Evolutionary conservation across 2,329 filamentous ascomycete genomes (phyloP).

Genomic region (Phaeomoniella chlamydospora): DNA sequence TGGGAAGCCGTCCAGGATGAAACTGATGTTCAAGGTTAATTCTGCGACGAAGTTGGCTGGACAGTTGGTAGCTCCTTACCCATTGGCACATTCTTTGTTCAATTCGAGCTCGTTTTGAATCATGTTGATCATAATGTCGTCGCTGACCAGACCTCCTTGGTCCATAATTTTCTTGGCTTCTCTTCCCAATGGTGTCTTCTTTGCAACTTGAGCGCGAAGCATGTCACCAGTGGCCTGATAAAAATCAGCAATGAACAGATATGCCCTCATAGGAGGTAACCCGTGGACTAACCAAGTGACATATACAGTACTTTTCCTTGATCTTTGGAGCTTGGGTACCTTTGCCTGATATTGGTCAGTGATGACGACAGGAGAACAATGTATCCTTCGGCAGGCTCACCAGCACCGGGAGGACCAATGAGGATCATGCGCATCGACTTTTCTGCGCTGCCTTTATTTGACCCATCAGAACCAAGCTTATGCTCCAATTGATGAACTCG

Average conservation of each 20-base stretch:
- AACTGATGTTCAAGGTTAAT: slow-evolving; percentile 54
- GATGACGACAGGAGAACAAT: slow-evolving; percentile 4
- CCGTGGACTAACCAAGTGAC: slow-evolving; percentile 86
- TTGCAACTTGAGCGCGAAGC: slow-evolving; percentile 94
- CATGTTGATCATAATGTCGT: slow-evolving; percentile 99
- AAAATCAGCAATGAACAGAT: too few species aligned
- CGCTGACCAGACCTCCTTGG: slow-evolving; percentile 88
- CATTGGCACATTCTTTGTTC: slow-evolving; percentile 92
- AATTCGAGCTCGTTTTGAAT: slow-evolving; percentile 92
- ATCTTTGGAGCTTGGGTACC: slow-evolving; percentile 96
- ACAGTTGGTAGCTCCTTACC: too few species aligned
- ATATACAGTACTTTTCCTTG: slow-evolving; percentile 95
- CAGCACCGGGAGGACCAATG: slow-evolving; percentile 93
- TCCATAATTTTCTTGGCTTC: slow-evolving; percentile 99
- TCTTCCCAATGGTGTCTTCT: slow-evolving; percentile 85
- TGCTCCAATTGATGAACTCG: slow-evolving; percentile 76
- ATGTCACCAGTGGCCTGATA: slow-evolving; percentile 90
- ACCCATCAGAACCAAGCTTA: slow-evolving; percentile 45
- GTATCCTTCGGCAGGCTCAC: slow-evolving; percentile 38
- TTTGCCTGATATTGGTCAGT: slow-evolving; percentile 53
- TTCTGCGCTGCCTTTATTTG: slow-evolving; percentile 31
- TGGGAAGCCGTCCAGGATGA: slow-evolving; percentile 98
- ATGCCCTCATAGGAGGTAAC: too few species aligned
- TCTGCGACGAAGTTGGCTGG: too few species aligned
- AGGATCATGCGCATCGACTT: slow-evolving; percentile 86